Base-by-base conservation (phyloP, 805 yeast genomes). In the Candida berthetii region DNA sequence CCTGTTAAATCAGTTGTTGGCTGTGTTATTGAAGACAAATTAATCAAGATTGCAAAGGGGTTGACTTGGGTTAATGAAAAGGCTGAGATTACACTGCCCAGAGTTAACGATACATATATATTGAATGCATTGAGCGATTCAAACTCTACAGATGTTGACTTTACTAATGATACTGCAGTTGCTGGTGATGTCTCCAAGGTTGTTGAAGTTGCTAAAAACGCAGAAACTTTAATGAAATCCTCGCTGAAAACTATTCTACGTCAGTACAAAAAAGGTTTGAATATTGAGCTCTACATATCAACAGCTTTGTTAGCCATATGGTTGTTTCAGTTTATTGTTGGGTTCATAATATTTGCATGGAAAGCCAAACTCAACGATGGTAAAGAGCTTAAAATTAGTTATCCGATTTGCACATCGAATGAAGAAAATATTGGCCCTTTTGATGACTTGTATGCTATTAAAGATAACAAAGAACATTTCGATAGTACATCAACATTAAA, bases 1-100 rank as follows among this genome's bases (percentile, higher is more conserved):
- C 85, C 95, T 0, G 69, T 88, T 36, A 69, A 72, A 24, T 71
- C 82, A 0, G 78, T 88, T 0, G 84, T 90, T 4, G 78, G 81
- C 27, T 91, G 99, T 64, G 76, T 86, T 3, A 68, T 93, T 31
- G 91, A 86, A 15, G 68, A 82, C 38, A 93, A 91, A 52, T 58
- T 91, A 7, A 69, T 68, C 13, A 68, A 72, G 18, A 66, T 88
- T 3, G 85, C 85, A 47, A 55, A 74, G 25, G 98, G 95, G 0
- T 61, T 90, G 41, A 73, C 80, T 2, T 93, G 97, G 97, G 64
- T 89, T 2, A 69, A 82, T 49, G 65, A 81, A 29, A 68, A 85
- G 47, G 69, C 89, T 3, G 68, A 76, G 14, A 61, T 89, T 2
- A 48, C 64, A 1, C 55, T 87, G 1, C 95, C 95, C 0, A 50